Evolutionary conservation across 805 yeast genomes (phyloP).

Genomic region (Candida ovalis): DNA sequence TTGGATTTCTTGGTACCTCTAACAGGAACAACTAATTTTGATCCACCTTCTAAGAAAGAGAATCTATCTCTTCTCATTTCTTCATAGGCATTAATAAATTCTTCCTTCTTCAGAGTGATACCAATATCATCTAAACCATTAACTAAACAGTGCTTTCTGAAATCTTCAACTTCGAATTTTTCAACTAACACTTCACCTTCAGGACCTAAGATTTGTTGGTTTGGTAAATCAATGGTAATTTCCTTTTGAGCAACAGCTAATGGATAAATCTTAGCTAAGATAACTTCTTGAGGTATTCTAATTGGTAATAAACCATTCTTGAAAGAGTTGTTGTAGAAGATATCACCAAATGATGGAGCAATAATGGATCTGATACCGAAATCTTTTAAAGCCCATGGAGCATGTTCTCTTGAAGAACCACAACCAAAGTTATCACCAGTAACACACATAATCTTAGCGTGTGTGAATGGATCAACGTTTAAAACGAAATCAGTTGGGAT

Average conservation of each 20-base stretch:
- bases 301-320: slow-evolving; percentile 95
- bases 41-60: slow-evolving; percentile 91
- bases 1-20: slow-evolving; percentile 65
- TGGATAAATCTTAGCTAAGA: slow-evolving; percentile 69
- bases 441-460: slow-evolving; percentile 80
- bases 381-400: slow-evolving; percentile 98
- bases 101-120: slow-evolving; percentile 86
- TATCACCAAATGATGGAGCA: slow-evolving; percentile 98
- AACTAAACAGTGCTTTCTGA: slow-evolving; percentile 91
- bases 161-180: slow-evolving; percentile 81
- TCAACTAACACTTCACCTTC: slow-evolving; percentile 73
- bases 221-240: slow-evolving; percentile 79
- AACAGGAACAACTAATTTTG: slow-evolving; percentile 59
- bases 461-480: slow-evolving; percentile 78
- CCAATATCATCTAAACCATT: slow-evolving; percentile 98
- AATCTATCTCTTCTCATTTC: slow-evolving; percentile 69
- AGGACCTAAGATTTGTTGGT: slow-evolving; percentile 69
- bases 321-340: slow-evolving; percentile 94
- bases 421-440: slow-evolving; percentile 98
- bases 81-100: slow-evolving; percentile 71
- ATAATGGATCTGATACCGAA: slow-evolving; percentile 94
- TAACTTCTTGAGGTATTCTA: slow-evolving; percentile 77
- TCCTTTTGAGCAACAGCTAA: slow-evolving; percentile 69
- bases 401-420: slow-evolving; percentile 99
- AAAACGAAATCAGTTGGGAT: slow-evolving; percentile 85